phyloP scores from a whole-genome alignment of 2,329 filamentous ascomycete species.

The Aquanectria penicillioides region DNA sequence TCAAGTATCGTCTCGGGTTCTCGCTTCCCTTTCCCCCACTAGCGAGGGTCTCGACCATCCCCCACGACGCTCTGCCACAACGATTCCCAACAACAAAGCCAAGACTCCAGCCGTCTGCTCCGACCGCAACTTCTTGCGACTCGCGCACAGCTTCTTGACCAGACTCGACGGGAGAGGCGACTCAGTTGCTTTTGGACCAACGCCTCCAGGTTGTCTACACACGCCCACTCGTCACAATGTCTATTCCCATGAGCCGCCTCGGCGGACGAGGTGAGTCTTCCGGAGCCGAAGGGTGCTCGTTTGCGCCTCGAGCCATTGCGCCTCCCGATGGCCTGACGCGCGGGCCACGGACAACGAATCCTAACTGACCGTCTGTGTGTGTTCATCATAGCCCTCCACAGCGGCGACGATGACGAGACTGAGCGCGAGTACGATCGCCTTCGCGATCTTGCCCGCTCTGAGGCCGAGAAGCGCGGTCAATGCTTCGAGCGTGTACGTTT shows the following conservation, averaged over 20 bases:
- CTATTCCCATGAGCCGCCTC: constrained; percentile 55
- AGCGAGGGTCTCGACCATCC: neutral
- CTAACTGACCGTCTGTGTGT: constrained; percentile 24
- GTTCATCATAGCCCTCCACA: constrained; percentile 80
- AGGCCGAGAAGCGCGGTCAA: constrained; percentile 79
- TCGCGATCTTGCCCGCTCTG: constrained; percentile 82
- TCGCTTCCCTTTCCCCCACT: neutral
- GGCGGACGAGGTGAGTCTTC: constrained; percentile 56
- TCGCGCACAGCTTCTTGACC: constrained; percentile 3
- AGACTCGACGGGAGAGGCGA: neutral
- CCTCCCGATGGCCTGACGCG: constrained; percentile 26
- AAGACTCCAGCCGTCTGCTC: constrained; percentile 16
- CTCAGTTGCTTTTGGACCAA: neutral
- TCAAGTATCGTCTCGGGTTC: too few relatives aligned
- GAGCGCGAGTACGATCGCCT: constrained; percentile 94
- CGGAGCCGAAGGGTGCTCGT: constrained; percentile 8
- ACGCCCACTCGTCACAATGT: constrained; percentile 39
- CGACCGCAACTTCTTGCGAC: constrained; percentile 9
- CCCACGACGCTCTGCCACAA: neutral
- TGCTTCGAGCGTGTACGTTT: constrained; percentile 77
- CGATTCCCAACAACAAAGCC: constrained; percentile 16
- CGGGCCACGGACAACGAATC: constrained; percentile 10
- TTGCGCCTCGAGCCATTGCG: constrained; percentile 14
- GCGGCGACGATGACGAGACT: constrained; percentile 70
- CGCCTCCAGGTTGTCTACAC: neutral